Base-by-base conservation (phyloP, 768 basidiomycete genomes). In the Russula ochroleuca region DNA sequence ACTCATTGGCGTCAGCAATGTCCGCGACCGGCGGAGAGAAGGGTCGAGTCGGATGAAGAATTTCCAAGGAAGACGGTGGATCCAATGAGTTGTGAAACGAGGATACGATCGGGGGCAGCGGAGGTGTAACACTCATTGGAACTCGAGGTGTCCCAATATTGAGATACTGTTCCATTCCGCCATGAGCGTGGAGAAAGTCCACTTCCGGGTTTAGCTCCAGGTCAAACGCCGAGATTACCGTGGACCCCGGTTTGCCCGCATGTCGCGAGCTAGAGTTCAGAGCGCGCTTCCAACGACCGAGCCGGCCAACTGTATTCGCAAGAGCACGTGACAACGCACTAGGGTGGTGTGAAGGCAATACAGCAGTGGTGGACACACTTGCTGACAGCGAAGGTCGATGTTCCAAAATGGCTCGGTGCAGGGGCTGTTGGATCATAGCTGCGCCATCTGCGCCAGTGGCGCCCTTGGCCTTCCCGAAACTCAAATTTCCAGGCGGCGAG, bases 261-360 rank as follows among this genome's bases (percentile, higher is more conserved):
- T 75, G 71, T 4, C 78, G 75, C 40, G 75, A 74, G 43, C 80
- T 73, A 40, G 77, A 74, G 67, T 88, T 85, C 57, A 94, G 73
- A 33, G 90, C 90, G 7, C 92, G 84, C 70, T 82, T 89, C 89
- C 92, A 89, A 11, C 88, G 78, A 1, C 92, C 92, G 19, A 95
- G 75, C 6, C 88, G 82, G 5, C 92, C 90, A 33, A 94, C 85
- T 3, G 92, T 92, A 74, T 85, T 88, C 58, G 90, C 86, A 52
- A 94, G 82, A 13, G 82, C 89, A 1, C 90, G 82, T 0, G 89
- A 90, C 17, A 94, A 76, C 0, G 85, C 78, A 69, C 79, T 84
- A 58, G 87, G 84, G 13, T 52, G 45, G 31, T 83, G 83, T 43
- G 79, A 76, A 1, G 85, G 81, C 14, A 85, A 75, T 8, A 80